phyloP scores from a whole-genome alignment of 441 rosid genomes.

The Brassica balearica region DNA sequence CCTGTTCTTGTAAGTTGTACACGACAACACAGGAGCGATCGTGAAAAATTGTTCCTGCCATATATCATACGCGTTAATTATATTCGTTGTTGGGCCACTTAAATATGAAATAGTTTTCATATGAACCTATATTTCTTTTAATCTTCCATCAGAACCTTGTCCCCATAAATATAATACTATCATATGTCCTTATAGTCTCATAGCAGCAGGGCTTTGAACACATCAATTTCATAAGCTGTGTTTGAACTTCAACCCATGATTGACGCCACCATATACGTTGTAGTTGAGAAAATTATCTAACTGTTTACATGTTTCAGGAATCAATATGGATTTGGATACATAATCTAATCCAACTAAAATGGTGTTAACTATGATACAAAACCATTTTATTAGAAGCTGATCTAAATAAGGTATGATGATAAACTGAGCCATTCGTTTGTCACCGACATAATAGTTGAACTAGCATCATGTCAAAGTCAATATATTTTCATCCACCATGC shows the following conservation, averaged over 20 bases:
- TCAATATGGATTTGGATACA: not conserved
- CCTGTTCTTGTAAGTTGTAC: slow-evolving; percentile 1
- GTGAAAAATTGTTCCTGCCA: slow-evolving; percentile 2
- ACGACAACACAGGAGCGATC: not conserved
- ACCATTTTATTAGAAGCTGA: not conserved
- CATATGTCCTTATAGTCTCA: slow-evolving; percentile 10
- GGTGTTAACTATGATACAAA: not conserved
- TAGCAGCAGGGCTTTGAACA: slow-evolving; percentile 11
- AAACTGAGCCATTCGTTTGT: not conserved
- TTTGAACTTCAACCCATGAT: slow-evolving; percentile 12
- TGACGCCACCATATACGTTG: slow-evolving; percentile 1
- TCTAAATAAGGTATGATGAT: not conserved
- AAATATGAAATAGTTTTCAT: not conserved
- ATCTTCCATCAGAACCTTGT: not conserved
- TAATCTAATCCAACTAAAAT: not conserved
- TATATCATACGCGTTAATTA: not conserved
- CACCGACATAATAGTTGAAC: slow-evolving; percentile 37
- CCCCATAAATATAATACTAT: not conserved
- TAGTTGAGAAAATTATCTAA: not conserved
- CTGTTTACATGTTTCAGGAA: not conserved
- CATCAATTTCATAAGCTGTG: slow-evolving; percentile 1
- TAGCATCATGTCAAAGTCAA: slow-evolving; percentile 28
- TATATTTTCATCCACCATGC: slow-evolving; percentile 19
- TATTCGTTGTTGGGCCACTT: slow-evolving; percentile 11
- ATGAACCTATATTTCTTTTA: slow-evolving; percentile 6